Evolutionary conservation across 805 yeast genomes (phyloP).

Genomic region (Barnettozyma sp.): DNA sequence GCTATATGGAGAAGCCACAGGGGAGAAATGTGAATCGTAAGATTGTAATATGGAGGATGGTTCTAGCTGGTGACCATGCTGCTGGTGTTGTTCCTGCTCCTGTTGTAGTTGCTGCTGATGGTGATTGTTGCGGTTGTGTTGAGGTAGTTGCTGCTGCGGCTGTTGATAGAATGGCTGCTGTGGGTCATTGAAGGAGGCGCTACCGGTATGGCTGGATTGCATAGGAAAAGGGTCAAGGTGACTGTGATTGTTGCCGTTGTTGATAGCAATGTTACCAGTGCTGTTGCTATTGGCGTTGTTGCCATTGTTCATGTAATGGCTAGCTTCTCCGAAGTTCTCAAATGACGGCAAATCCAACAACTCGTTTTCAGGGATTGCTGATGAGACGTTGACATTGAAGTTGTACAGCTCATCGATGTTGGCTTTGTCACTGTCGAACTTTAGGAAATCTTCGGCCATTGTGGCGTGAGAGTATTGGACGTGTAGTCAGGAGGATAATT

Average conservation of each 20-base stretch:
- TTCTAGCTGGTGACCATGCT: conserved; percentile 7
- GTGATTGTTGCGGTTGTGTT: too few species aligned
- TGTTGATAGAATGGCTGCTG: too few species aligned
- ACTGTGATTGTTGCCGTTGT: conserved; percentile 4
- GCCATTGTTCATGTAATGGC: conserved; percentile 4
- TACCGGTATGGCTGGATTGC: neutral
- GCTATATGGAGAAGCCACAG: conserved; percentile 23
- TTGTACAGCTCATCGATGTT: conserved; percentile 22
- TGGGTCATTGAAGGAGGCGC: neutral
- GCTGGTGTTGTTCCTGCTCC: too few species aligned
- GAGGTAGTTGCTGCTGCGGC: too few species aligned
- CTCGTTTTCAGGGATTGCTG: conserved; percentile 26
- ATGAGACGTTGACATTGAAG: conserved; percentile 21
- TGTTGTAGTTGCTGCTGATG: too few species aligned
- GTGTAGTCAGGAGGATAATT: neutral
- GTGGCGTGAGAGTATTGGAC: neutral
- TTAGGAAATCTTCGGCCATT: conserved; percentile 24
- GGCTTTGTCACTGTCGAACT: conserved; percentile 16
- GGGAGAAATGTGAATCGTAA: conserved; percentile 14
- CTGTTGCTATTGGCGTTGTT: conserved; percentile 6
- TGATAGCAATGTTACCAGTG: too few species aligned
- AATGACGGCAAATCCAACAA: conserved; percentile 18
- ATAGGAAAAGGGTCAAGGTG: conserved; percentile 4
- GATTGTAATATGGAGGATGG: conserved; percentile 10
- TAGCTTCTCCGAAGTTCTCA: conserved; percentile 9